A percentile compares a stretch with the other conserved stretches of the same genome.
phyloP scores from a whole-genome alignment of 768 basidiomycete genomes.

The Termitomyces sp. region DNA sequence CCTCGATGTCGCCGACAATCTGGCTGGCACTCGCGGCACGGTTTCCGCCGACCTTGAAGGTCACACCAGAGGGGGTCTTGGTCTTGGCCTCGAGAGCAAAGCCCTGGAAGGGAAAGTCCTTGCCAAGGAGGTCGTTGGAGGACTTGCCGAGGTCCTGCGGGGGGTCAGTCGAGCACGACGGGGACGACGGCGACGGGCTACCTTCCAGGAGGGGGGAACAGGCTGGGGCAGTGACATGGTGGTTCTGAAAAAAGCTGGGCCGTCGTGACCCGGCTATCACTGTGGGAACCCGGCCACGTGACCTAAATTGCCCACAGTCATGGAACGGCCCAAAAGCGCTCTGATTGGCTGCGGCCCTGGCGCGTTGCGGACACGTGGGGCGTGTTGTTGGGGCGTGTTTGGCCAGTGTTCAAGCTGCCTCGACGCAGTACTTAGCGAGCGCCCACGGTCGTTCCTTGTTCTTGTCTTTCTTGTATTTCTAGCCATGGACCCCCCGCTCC shows the following conservation, averaged over 20 bases:
- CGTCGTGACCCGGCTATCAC: slow-evolving; percentile 15
- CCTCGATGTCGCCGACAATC: slow-evolving; percentile 92
- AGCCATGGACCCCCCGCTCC: slow-evolving; percentile 34
- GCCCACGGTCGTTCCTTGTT: slow-evolving; percentile 14
- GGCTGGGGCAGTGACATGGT: slow-evolving; percentile 90
- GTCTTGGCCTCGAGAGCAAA: slow-evolving; percentile 83
- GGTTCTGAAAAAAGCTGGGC: slow-evolving; percentile 17
- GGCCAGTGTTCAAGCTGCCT: slow-evolving; percentile 30
- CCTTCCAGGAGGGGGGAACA: slow-evolving; percentile 97
- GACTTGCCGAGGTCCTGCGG: slow-evolving; percentile 92
- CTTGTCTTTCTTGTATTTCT: slow-evolving; percentile 46
- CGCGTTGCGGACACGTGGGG: slow-evolving; percentile 13
- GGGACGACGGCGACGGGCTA: slow-evolving; percentile 21
- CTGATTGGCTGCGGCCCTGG: not conserved
- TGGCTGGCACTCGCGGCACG: slow-evolving; percentile 67
- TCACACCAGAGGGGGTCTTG: slow-evolving; percentile 80
- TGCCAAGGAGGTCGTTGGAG: slow-evolving; percentile 87
- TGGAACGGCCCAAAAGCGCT: not conserved
- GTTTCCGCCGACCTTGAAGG: slow-evolving; percentile 88
- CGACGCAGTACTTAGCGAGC: slow-evolving; percentile 2
- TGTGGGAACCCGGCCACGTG: slow-evolving; percentile 14
- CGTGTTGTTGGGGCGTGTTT: slow-evolving; percentile 31
- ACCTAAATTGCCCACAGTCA: not conserved
- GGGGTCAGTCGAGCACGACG: slow-evolving; percentile 2
- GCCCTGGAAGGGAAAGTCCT: slow-evolving; percentile 84